phyloP scores from a whole-genome alignment of 2,329 filamentous ascomycete species.

The Cladorrhinum sp. region DNA sequence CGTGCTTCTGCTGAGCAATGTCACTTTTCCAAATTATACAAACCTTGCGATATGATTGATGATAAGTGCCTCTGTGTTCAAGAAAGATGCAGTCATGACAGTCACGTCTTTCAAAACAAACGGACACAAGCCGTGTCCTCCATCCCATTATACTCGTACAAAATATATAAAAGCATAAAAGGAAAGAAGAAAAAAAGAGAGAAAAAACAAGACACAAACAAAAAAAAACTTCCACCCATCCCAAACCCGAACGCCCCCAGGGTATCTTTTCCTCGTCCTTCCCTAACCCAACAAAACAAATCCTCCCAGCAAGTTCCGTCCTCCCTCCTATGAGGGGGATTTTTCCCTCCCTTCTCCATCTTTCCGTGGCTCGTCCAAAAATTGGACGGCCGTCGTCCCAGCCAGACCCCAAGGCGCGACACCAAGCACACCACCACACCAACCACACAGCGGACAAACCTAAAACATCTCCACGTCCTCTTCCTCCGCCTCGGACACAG shows the following conservation, averaged over 20 bases:
- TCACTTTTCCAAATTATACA: neutral
- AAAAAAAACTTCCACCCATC: neutral
- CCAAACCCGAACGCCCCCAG: neutral
- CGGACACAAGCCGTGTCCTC: neutral
- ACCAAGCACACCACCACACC: neutral
- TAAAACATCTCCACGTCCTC: neutral
- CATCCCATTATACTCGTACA: neutral
- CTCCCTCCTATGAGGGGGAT: neutral
- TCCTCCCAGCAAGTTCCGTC: neutral
- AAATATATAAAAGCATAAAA: neutral
- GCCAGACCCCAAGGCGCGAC: too few relatives aligned
- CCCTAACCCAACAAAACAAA: neutral
- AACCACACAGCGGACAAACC: neutral
- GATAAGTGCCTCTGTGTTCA: neutral
- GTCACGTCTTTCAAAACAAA: neutral
- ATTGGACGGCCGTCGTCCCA: neutral
- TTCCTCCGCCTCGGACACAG: neutral
- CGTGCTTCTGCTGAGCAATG: neutral
- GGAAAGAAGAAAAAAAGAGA: neutral
- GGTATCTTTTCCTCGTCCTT: neutral
- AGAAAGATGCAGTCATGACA: neutral
- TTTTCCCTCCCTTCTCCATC: neutral
- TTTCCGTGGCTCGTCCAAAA: neutral
- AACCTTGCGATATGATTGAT: neutral
- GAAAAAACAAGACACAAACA: neutral